phyloP scores from a whole-genome alignment of 2,329 filamentous ascomycete genomes.

The Cercospora sp. region DNA sequence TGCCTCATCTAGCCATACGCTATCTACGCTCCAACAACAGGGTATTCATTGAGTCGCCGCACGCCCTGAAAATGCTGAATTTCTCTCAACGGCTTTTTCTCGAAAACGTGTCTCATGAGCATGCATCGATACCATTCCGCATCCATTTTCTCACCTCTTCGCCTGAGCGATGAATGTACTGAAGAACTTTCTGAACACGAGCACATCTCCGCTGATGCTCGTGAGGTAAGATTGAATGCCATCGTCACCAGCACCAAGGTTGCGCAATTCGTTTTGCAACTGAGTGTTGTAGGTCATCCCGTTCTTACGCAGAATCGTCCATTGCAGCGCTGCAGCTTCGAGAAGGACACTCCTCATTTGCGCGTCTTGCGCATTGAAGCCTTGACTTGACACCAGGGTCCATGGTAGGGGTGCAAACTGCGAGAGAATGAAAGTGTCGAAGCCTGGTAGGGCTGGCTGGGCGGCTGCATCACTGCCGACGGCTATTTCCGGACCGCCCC shows the following conservation, averaged over 20 bases:
- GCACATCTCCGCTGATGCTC: constrained; percentile 48
- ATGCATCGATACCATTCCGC: neutral
- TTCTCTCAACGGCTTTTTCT: neutral
- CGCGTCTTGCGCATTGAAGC: constrained; percentile 82
- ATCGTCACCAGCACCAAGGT: constrained; percentile 65
- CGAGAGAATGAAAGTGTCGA: constrained; percentile 86
- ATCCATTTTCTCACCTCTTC: constrained; percentile 22
- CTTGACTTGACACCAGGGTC: constrained; percentile 76
- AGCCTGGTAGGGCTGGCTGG: constrained; percentile 69
- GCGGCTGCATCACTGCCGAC: constrained; percentile 48
- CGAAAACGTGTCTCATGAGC: neutral
- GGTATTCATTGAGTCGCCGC: constrained; percentile 13
- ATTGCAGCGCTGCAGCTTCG: constrained; percentile 84
- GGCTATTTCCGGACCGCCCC: constrained; percentile 78
- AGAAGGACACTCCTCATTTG: constrained; percentile 84
- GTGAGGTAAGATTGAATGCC: constrained; percentile 65
- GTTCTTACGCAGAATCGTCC: constrained; percentile 86
- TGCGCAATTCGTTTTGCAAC: constrained; percentile 64
- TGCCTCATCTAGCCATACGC: neutral
- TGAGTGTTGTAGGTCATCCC: constrained; percentile 76
- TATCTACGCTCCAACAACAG: constrained; percentile 11
- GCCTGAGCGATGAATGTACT: constrained; percentile 44
- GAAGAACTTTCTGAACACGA: constrained; percentile 50
- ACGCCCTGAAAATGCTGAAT: constrained; percentile 8
- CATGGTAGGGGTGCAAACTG: constrained; percentile 87